phyloP scores from a whole-genome alignment of 495 filamentous ascomycete species.

The Achaetomiella virescens region DNA sequence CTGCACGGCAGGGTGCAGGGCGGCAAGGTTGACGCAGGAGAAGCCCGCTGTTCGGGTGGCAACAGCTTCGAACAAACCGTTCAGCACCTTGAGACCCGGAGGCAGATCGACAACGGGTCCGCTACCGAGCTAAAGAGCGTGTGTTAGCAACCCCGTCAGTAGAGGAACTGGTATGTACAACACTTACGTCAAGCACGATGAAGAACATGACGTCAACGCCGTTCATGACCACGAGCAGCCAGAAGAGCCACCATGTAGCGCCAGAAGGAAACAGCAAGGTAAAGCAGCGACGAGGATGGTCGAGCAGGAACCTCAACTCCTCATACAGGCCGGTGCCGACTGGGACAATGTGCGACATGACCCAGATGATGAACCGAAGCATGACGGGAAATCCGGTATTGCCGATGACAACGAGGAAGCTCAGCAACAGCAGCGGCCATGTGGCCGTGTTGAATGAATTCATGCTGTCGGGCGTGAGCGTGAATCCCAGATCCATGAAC shows the following conservation, averaged over 20 bases:
- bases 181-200: conserved; percentile 76
- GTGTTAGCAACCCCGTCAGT: not conserved
- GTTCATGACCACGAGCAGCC: conserved; percentile 76
- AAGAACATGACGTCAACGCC: conserved; percentile 80
- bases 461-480: conserved; percentile 90
- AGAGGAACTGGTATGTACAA: not conserved
- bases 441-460: conserved; percentile 71
- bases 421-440: conserved; percentile 66
- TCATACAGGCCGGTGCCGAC: conserved; percentile 66
- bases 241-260: conserved; percentile 96
- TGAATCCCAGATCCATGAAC: conserved; percentile 85
- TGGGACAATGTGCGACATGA: conserved; percentile 52
- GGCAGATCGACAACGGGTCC: conserved; percentile 54
- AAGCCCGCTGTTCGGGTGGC: conserved; percentile 87
- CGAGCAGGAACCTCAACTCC: conserved; percentile 81
- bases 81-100: conserved; percentile 64
- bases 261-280: conserved; percentile 82
- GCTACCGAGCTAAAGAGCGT: conserved; percentile 54
- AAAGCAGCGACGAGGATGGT: conserved; percentile 92
- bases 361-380: conserved; percentile 85
- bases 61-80: conserved; percentile 81
- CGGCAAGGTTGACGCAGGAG: conserved; percentile 65
- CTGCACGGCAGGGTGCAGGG: conserved; percentile 84
- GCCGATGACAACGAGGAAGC: conserved; percentile 81
- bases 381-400: conserved; percentile 94